Evolutionary conservation across 257 asterid species (phyloP).

Genomic region (Thymus mandschuricus): DNA sequence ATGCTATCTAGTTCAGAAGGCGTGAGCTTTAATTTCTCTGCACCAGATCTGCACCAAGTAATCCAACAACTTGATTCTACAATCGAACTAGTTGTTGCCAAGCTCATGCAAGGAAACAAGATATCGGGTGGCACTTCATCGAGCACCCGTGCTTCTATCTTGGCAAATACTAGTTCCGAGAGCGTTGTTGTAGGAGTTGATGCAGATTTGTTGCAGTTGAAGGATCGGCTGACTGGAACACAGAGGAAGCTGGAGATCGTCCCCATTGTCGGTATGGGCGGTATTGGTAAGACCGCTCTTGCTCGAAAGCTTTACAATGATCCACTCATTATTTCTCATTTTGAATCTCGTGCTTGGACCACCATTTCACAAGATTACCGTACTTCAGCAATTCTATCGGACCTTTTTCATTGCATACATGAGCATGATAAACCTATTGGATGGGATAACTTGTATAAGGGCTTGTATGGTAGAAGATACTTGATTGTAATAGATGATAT

Average conservation of each 20-base stretch:
- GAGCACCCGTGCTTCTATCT: not conserved
- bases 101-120: not conserved
- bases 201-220: conserved; percentile 11
- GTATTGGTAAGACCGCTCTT: not conserved
- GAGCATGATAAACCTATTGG: not conserved
- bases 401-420: not conserved
- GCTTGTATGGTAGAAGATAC: conserved; percentile 17
- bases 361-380: conserved; percentile 30
- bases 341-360: conserved; percentile 22
- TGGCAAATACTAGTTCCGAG: not conserved
- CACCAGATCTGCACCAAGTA: not conserved
- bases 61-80: not conserved
- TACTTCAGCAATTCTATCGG: not conserved
- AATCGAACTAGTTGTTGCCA: not conserved
- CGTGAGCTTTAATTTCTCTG: not conserved
- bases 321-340: not conserved
- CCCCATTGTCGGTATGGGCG: conserved; percentile 29
- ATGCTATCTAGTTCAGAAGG: not conserved
- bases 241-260: not conserved
- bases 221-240: conserved; percentile 2
- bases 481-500: conserved; percentile 2
- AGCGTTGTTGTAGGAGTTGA: conserved; percentile 21
- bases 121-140: not conserved
- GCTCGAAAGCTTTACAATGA: conserved; percentile 23
- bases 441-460: not conserved